Base-by-base conservation (phyloP, 495 filamentous ascomycete species). In the Sordaria brevicollis region DNA sequence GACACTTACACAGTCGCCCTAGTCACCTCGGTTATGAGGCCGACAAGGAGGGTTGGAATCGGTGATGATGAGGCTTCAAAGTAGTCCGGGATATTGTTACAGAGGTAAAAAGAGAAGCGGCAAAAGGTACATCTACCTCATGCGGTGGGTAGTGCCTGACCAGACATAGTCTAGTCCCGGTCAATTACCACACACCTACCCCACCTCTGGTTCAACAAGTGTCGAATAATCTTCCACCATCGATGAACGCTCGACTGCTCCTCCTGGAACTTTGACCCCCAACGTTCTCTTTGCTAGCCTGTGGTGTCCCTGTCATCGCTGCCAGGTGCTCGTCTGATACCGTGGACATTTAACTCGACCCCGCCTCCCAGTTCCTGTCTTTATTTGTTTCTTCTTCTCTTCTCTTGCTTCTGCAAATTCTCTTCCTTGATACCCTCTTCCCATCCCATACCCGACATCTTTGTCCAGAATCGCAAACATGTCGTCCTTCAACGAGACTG, bases 401-500 rank as follows among this genome's bases (percentile, higher is more conserved):
- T 69, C 68, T 71, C 72, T 71, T 68, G 73, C 69, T 67, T 73
- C 72, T 75, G 70, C 69, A 75, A 72, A 62, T 73, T 72, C 76
- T 77, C 73, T 75, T 71, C 71, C 62, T 74, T 76, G 74, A 69
- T 71, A 71, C 69, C 71, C 71, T 71, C 74, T 70, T 70, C 65
- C 72, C 70, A 70, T 69, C 68, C 54, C 62, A 68, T 54, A 66
- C 69, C 68, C 49, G 49, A 71, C 57, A 67, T 71, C 35, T 31
- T 70, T 71, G 65, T 70, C 71, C 75, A 78, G 67, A 73, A 72
- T 68, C 80, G 83, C 81, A 82, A 96, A 84, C 83, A 99, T 99
- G 95, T 89, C 49, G 49, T 62, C 88, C 83, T 97, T 90, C 86
- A 85, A 84, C 75, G 89, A 99, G 76, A 77, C 88, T 76, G 95